Evolutionary conservation across 139 green algal genomes (phyloP).

Genomic region (Edaphochlamys debaryana): DNA sequence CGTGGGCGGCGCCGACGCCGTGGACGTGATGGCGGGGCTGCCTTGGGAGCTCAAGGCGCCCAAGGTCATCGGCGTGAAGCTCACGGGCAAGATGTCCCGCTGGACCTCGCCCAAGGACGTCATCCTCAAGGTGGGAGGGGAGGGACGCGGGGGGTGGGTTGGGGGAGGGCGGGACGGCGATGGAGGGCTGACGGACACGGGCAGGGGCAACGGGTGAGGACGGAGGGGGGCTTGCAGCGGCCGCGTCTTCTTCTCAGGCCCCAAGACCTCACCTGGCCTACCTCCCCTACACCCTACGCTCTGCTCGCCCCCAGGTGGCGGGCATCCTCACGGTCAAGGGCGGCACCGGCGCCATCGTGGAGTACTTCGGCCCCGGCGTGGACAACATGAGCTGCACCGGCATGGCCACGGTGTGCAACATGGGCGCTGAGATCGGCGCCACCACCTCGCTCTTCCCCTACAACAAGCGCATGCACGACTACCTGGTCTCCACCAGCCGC

Average conservation of each 20-base stretch:
- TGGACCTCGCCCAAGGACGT: conserved; percentile 96
- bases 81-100: conserved; percentile 88
- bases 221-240: too few species aligned
- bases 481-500: conserved; percentile 87
- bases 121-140: conserved; percentile 88
- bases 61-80: conserved; percentile 93
- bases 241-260: neutral
- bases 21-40: conserved; percentile 97
- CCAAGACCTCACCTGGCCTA: neutral
- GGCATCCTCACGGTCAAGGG: conserved; percentile 97
- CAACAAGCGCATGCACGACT: conserved; percentile 92
- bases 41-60: conserved; percentile 97
- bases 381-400: conserved; percentile 93
- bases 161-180: too few species aligned
- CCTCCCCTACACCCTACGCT: neutral
- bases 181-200: neutral
- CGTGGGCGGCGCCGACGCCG: conserved; percentile 92
- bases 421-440: conserved; percentile 95
- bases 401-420: conserved; percentile 99
- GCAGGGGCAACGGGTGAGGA: neutral
- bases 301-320: conserved; percentile 73
- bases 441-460: conserved; percentile 97
- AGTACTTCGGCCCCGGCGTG: conserved; percentile 94
- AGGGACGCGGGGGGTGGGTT: too few species aligned
- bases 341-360: conserved; percentile 93